Evolutionary conservation across 352 stramenopile species (phyloP).

Genomic region (Peronospora destructor): DNA sequence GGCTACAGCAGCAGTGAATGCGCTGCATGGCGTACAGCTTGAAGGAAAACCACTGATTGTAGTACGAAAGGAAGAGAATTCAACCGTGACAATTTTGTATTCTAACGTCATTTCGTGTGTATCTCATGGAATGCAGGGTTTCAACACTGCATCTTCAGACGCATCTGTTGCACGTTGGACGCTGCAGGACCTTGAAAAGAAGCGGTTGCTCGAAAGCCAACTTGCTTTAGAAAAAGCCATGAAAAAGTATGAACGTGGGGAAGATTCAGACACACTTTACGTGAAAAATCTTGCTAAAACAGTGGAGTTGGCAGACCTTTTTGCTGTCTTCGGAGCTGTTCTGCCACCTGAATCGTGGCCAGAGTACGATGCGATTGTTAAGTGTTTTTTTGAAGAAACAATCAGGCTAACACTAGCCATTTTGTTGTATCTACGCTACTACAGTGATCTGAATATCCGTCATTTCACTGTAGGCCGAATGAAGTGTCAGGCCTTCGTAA

Average conservation of each 20-base stretch:
- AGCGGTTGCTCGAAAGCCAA: slow-evolving; percentile 16
- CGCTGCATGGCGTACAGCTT: slow-evolving; percentile 46
- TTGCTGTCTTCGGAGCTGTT: slow-evolving; percentile 42
- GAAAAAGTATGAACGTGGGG: slow-evolving; percentile 56
- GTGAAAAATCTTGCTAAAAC: slow-evolving; percentile 75
- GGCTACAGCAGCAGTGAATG: slow-evolving; percentile 35
- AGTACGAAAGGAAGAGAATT: slow-evolving; percentile 22
- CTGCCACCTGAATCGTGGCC: slow-evolving; percentile 20
- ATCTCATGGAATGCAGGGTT: slow-evolving; percentile 17
- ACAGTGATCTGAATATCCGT: slow-evolving; percentile 44
- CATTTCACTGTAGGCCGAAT: slow-evolving; percentile 78
- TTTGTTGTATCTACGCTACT: neutral
- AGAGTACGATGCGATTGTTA: slow-evolving; percentile 25
- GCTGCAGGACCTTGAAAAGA: slow-evolving; percentile 19
- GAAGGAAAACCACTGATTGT: slow-evolving; percentile 42
- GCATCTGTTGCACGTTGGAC: slow-evolving; percentile 19
- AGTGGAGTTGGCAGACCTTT: slow-evolving; percentile 39
- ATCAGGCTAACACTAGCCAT: neutral
- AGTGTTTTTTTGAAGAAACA: too few species aligned
- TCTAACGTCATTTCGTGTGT: slow-evolving; percentile 4
- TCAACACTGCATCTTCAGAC: slow-evolving; percentile 9
- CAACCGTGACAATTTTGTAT: slow-evolving; percentile 5
- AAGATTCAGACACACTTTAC: slow-evolving; percentile 56
- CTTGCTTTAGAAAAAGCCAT: slow-evolving; percentile 48
- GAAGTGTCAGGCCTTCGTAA: slow-evolving; percentile 83